Conservation (phyloP, 305 asterid species). For the Plantago coronopus region DNA sequence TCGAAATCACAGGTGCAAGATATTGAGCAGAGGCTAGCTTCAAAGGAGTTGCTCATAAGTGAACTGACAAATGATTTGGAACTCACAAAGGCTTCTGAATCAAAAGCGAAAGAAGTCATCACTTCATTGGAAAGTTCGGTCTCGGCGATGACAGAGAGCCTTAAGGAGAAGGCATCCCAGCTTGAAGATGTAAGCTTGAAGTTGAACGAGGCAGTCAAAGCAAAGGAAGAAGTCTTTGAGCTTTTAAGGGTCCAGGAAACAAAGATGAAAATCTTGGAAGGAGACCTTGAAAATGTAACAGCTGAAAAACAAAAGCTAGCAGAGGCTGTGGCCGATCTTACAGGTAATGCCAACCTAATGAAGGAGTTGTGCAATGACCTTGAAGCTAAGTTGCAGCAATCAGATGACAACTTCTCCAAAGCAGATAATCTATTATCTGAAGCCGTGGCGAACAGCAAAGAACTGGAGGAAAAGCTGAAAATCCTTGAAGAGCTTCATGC, state of each 20-base stretch:
- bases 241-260: conserved; percentile 45
- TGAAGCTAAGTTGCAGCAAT: conserved; percentile 64
- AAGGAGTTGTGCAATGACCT: conserved; percentile 71
- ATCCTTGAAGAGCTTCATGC: conserved; percentile 61
- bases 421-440: conserved; percentile 66
- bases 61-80: conserved; percentile 58
- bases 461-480: conserved; percentile 70
- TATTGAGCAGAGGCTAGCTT: conserved; percentile 52
- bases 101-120: conserved; percentile 47
- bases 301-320: conserved; percentile 58
- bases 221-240: conserved; percentile 43
- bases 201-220: conserved; percentile 45
- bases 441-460: conserved; percentile 59
- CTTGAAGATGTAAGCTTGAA: conserved; percentile 50
- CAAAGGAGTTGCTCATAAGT: conserved; percentile 44
- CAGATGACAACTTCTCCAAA: conserved; percentile 64
- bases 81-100: conserved; percentile 43
- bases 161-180: conserved; percentile 46
- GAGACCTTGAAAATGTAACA: conserved; percentile 41
- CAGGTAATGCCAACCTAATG: conserved; percentile 43
- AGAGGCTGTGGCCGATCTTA: conserved; percentile 54
- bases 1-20: conserved; percentile 59
- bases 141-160: conserved; percentile 38
- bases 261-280: conserved; percentile 36
- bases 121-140: conserved; percentile 46